phyloP scores from a whole-genome alignment of 371 early-diverging fungal genomes.

The Sporodiniella umbellata region DNA sequence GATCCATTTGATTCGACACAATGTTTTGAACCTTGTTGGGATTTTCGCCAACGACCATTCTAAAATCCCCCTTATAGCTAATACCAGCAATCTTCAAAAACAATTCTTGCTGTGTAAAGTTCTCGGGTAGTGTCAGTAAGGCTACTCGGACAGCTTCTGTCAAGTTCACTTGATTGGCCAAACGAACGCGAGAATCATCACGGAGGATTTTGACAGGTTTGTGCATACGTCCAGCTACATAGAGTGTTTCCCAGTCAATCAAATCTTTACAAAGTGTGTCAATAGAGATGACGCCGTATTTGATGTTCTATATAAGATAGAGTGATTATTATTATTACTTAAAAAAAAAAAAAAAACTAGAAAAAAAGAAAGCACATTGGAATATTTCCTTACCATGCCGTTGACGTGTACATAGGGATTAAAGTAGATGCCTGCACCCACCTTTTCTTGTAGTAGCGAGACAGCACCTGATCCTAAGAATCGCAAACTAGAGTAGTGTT shows the following conservation, averaged over 20 bases:
- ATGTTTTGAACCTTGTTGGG: constrained; percentile 94
- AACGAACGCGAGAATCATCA: constrained; percentile 83
- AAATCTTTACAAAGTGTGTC: constrained; percentile 83
- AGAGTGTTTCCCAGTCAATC: constrained; percentile 91
- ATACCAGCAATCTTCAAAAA: constrained; percentile 83
- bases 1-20: constrained; percentile 75
- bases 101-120: constrained; percentile 80
- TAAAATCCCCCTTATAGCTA: constrained; percentile 91
- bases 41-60: constrained; percentile 92
- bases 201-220: constrained; percentile 92
- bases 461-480: constrained; percentile 71
- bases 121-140: constrained; percentile 77
- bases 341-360: neutral
- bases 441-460: constrained; percentile 71
- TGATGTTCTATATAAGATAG: constrained; percentile 61
- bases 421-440: constrained; percentile 93
- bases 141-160: constrained; percentile 84
- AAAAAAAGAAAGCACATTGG: too few species aligned
- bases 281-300: constrained; percentile 96
- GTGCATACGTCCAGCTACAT: constrained; percentile 95
- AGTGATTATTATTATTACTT: neutral
- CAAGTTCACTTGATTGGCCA: constrained; percentile 86
- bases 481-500: constrained; percentile 85
- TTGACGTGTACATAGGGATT: constrained; percentile 90
- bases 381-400: constrained; percentile 59